Percentiles rank a stretch among this genome's conserved stretches.
Evolutionary conservation across 2,329 filamentous ascomycete genomes (phyloP).

Genomic region (Sclerotinia glacialis): DNA sequence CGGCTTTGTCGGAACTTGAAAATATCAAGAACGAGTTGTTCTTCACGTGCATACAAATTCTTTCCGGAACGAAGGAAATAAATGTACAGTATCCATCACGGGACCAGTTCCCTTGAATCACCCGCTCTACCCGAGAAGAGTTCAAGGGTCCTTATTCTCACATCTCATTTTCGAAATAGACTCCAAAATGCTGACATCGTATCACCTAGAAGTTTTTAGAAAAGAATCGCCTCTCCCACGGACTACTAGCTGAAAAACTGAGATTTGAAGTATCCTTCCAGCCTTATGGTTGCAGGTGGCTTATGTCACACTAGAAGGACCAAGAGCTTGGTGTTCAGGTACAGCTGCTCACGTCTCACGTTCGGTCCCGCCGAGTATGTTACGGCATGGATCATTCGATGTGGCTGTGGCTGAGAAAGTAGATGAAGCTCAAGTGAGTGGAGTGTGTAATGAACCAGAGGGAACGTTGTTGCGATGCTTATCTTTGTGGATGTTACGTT

Average conservation of each 20-base stretch:
- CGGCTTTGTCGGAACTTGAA: neutral
- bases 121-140: neutral
- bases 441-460: neutral
- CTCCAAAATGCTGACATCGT: neutral
- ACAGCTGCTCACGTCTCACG: neutral
- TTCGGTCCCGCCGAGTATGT: slow-evolving; percentile 4
- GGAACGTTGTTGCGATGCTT: slow-evolving; percentile 10
- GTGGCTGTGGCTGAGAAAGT: slow-evolving; percentile 9
- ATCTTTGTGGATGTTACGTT: slow-evolving; percentile 10
- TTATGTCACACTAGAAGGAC: slow-evolving; percentile 3
- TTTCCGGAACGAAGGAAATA: neutral
- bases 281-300: neutral
- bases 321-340: neutral
- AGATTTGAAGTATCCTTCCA: neutral
- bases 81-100: neutral
- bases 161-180: neutral
- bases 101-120: neutral
- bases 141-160: neutral
- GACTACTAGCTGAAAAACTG: neutral
- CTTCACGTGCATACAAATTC: neutral
- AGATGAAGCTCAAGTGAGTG: neutral
- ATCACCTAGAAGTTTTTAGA: neutral
- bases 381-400: neutral
- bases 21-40: neutral
- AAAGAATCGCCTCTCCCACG: neutral